Evolutionary conservation across 2,329 filamentous ascomycete species (phyloP).

Genomic region (Exophiala oligosperma): DNA sequence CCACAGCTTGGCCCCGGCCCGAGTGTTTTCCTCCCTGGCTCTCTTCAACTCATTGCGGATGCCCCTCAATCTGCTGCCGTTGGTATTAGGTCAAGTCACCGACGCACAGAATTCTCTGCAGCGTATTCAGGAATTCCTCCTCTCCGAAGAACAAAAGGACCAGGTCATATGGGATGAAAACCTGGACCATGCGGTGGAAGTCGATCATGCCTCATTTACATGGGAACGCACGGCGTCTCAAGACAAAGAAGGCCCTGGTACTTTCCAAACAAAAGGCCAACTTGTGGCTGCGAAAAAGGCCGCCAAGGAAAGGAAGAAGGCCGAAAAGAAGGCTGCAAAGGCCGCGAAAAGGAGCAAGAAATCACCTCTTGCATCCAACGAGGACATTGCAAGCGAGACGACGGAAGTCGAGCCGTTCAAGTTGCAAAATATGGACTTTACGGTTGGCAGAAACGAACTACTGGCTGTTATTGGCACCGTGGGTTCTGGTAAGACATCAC

Average conservation of each 20-base stretch:
- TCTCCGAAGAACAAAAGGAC: constrained; percentile 81
- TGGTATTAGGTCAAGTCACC: constrained; percentile 84
- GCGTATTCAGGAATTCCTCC: constrained; percentile 83
- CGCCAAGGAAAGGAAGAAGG: constrained; percentile 48
- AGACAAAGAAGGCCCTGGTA: constrained; percentile 30
- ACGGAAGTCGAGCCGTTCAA: constrained; percentile 40
- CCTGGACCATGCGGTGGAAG: constrained; percentile 61
- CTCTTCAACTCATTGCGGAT: constrained; percentile 90
- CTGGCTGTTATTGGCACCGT: constrained; percentile 83
- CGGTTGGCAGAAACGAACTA: constrained; percentile 49
- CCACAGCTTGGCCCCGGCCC: constrained; percentile 68
- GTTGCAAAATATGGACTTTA: constrained; percentile 40
- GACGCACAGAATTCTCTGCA: constrained; percentile 84
- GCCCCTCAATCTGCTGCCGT: constrained; percentile 82
- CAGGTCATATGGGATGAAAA: constrained; percentile 60
- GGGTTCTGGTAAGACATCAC: constrained; percentile 84
- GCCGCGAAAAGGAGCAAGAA: constrained; percentile 33
- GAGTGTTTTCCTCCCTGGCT: constrained; percentile 86
- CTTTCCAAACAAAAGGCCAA: constrained; percentile 34
- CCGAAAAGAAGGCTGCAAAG: constrained; percentile 37
- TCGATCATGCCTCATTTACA: constrained; percentile 75
- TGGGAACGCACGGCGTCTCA: constrained; percentile 65
- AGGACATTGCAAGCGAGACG: constrained; percentile 30
- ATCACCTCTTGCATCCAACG: constrained; percentile 29
- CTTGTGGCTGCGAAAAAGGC: constrained; percentile 41